Base-by-base conservation (phyloP, 2,329 filamentous ascomycete genomes). In the Claviceps capensis region DNA sequence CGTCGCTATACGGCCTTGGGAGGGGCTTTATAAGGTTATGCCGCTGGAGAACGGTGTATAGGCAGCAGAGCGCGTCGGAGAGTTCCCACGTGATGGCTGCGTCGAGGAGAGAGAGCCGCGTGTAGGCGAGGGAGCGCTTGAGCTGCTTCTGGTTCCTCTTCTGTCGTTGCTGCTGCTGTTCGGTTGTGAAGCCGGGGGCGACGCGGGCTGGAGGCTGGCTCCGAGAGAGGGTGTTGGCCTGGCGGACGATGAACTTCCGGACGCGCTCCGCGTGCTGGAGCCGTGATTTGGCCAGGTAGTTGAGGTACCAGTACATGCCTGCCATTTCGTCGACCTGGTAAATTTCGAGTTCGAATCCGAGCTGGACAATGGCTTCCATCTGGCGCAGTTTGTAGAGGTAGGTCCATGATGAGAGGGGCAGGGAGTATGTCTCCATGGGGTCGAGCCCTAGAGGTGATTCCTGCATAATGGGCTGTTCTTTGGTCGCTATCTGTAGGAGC, bases 301-400 rank as follows among this genome's bases (percentile, higher is more conserved):
- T 79, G 56, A 95, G 71, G 65, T 95, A 89, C 82, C 86, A 93
- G 66, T 97, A 97, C 86, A 96, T 95, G 23, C 81, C 82, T 0
- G 82, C 78, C 9, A 93, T 74, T 65, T 98, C 93, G 64, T 95
- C 85, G 0, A 82, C 76, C 50, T 91, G 82, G 66, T 97, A 97
- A 9, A 95, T 79, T 44, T 91, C 84, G 13, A 96, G 82, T 67
- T 98, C 93, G 65, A 98, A 97, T 13, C 94, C 93, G 36, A 96
- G 80, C 62, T 96, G 86, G 16, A 96, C 76, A 46, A 94, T 84
- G 73, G 83, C 85, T 63, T 91, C 85, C 76, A 96, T 88, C 61
- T 91, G 81, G 34, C 79, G 80, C n/a, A 96, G 75, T 66, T 96
- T 97, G 67, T 95, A 87, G 54, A 90, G 78, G 60, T 91, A 94